These are phyloP conservation scores for Leptomonas pyrrhocoris DNA, from an alignment of 208 protist genomes.

Conservation along the genomic window DNA sequence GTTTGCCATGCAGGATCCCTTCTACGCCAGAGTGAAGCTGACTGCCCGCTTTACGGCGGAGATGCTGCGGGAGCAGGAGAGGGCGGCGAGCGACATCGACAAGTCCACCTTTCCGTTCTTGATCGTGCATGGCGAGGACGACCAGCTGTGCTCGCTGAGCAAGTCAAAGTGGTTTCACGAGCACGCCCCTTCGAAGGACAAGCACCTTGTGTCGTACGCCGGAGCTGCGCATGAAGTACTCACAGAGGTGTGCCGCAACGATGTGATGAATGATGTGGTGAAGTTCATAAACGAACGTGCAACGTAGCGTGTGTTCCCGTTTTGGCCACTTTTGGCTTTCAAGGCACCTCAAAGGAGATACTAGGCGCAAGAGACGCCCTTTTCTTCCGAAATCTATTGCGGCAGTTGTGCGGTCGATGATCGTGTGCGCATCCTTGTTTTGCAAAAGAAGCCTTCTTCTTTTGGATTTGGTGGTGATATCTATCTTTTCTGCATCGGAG, in stretches of 20 bases:
- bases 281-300: slow-evolving; percentile 47
- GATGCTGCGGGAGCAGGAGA: slow-evolving; percentile 52
- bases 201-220: slow-evolving; percentile 51
- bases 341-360: no score
- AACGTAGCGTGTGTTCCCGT: neutral
- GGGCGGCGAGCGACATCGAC: slow-evolving; percentile 24
- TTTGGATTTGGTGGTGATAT: no score
- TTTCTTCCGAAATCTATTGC: no score
- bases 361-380: neutral
- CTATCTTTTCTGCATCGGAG: no score
- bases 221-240: slow-evolving; percentile 64
- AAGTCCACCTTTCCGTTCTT: slow-evolving; percentile 55
- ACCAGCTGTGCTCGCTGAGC: slow-evolving; percentile 46
- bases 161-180: slow-evolving; percentile 49
- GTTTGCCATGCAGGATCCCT: slow-evolving; percentile 67
- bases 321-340: no score
- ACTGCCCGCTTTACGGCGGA: slow-evolving; percentile 55
- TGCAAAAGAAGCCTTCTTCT: neutral
- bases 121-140: slow-evolving; percentile 65
- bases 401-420: no score
- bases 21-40: slow-evolving; percentile 39
- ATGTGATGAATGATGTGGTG: slow-evolving; percentile 63
- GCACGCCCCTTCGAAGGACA: slow-evolving; percentile 47
- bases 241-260: slow-evolving; percentile 52
- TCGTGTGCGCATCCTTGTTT: neutral